Evolutionary conservation across 257 asterid genomes (phyloP).

Genomic region (Ligustrum vulgare): DNA sequence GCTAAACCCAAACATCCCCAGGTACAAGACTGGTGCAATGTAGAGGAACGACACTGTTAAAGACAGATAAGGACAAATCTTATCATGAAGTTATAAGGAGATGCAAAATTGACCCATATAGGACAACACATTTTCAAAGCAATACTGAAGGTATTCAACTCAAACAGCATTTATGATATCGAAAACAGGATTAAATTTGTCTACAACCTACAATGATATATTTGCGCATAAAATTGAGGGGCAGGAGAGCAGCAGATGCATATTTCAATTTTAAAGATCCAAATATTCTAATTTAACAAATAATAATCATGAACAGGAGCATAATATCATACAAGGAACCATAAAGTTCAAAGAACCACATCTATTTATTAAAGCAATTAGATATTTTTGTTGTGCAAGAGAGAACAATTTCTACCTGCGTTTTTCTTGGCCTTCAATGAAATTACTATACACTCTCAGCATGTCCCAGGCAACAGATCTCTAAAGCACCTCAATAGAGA

Average conservation of each 20-base stretch:
- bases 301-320: neutral
- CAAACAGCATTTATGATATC: neutral
- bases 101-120: neutral
- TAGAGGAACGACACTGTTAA: neutral
- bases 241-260: neutral
- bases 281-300: neutral
- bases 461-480: constrained; percentile 98
- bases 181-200: neutral
- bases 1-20: neutral
- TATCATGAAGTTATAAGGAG: neutral
- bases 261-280: neutral
- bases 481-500: constrained; percentile 47
- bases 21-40: neutral
- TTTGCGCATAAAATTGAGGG: neutral
- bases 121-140: neutral
- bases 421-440: constrained; percentile 84
- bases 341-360: constrained; percentile 7
- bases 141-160: neutral
- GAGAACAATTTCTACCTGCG: constrained; percentile 51
- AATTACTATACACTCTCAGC: constrained; percentile 82
- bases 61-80: neutral
- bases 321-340: neutral
- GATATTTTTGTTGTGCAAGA: constrained; percentile 4
- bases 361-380: constrained; percentile 1
- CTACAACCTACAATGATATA: neutral